A percentile compares a stretch with the other conserved stretches of the same genome.
Conservation (phyloP, 2,329 filamentous ascomycete genomes). For the Aspergillus quadrilineatus region DNA sequence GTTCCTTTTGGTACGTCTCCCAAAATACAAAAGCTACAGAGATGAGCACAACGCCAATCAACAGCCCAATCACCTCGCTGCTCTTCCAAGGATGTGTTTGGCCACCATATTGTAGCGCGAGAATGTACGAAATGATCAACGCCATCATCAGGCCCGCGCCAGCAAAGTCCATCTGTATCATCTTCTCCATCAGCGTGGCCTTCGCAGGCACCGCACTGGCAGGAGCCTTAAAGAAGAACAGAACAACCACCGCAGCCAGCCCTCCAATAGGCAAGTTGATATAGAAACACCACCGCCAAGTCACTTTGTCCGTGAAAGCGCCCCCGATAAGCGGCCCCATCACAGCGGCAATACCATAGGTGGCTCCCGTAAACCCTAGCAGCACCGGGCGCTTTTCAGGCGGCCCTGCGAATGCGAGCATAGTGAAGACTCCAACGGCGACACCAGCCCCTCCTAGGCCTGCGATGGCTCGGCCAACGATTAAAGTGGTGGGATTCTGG, state of each 20-base stretch:
- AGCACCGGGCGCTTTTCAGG: background rate
- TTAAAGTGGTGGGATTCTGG: background rate
- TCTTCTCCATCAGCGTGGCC: background rate
- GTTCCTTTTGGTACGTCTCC: slow-evolving; percentile 20
- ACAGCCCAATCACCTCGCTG: slow-evolving; percentile 49
- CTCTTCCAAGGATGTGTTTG: slow-evolving; percentile 54
- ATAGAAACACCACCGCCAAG: slow-evolving; percentile 51
- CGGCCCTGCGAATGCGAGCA: background rate
- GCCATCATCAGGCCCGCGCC: slow-evolving; percentile 56
- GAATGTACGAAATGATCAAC: slow-evolving; percentile 50
- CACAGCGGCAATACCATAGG: background rate
- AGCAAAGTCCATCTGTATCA: slow-evolving; percentile 27
- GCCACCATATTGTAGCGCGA: slow-evolving; percentile 57
- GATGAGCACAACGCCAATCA: slow-evolving; percentile 33
- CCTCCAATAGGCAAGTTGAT: slow-evolving; percentile 55
- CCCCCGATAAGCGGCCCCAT: slow-evolving; percentile 13
- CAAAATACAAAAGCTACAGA: background rate
- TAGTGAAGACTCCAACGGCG: background rate
- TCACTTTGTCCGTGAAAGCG: slow-evolving; percentile 19
- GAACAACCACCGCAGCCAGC: slow-evolving; percentile 41
- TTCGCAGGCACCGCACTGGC: background rate
- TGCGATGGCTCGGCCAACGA: background rate
- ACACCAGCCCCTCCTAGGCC: background rate
- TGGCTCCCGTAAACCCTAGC: background rate
- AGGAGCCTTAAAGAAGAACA: slow-evolving; percentile 24